Conservation (phyloP, 805 yeast genomes). For the Starmerella potacharoeniae region DNA sequence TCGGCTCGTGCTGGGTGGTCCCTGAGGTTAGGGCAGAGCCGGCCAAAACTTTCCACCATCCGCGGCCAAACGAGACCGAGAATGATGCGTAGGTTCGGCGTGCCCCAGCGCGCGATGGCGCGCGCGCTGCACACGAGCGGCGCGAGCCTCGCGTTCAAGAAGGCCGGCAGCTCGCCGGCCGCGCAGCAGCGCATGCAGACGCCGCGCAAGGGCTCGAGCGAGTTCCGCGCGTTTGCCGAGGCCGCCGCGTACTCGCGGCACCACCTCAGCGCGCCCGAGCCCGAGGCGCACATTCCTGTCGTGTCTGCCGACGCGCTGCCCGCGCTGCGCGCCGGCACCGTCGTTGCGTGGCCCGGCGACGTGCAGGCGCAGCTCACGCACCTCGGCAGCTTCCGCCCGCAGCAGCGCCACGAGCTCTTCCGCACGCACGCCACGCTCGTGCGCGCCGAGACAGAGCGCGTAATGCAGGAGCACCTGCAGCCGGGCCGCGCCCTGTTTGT, state of each 20-base stretch:
- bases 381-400: constrained; percentile 20
- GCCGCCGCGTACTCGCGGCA: constrained; percentile 21
- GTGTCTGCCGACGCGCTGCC: constrained; percentile 1
- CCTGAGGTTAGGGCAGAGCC: neutral
- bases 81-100: neutral
- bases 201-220: constrained; percentile 21
- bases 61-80: neutral
- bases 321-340: constrained; percentile 1
- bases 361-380: constrained; percentile 17
- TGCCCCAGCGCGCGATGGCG: neutral
- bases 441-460: constrained; percentile 10
- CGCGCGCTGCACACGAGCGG: constrained; percentile 12
- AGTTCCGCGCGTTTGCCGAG: constrained; percentile 19
- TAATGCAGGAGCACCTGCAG: neutral
- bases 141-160: constrained; percentile 11
- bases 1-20: no score
- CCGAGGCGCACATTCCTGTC: constrained; percentile 2
- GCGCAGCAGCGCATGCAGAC: constrained; percentile 9
- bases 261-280: constrained; percentile 15
- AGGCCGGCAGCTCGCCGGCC: constrained; percentile 5
- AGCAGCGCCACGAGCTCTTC: constrained; percentile 22
- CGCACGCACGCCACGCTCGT: constrained; percentile 10
- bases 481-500: constrained; percentile 11
- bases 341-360: constrained; percentile 18
- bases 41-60: neutral